Evolutionary conservation across 768 basidiomycete genomes (phyloP).

Genomic region (Naganishia vishniacii): DNA sequence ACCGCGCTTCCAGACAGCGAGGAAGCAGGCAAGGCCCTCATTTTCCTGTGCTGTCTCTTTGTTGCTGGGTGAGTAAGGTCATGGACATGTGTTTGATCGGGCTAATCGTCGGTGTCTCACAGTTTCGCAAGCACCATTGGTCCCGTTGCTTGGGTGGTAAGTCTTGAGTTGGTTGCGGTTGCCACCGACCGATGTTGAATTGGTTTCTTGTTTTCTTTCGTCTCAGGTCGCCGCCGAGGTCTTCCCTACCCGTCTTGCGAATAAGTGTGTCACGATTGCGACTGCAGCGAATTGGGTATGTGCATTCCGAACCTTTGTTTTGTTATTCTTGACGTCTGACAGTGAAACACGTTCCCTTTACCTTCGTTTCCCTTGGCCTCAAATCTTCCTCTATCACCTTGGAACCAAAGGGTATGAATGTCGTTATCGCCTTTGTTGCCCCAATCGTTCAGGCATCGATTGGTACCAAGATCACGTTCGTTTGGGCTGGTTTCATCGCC

Average conservation of each 20-base stretch:
- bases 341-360: too few relatives aligned
- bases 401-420: constrained; percentile 27
- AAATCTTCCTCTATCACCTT: too few relatives aligned
- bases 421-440: constrained; percentile 48
- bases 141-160: constrained; percentile 38
- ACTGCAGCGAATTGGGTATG: constrained; percentile 46
- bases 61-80: constrained; percentile 36
- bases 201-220: constrained; percentile 32
- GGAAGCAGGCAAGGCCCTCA: constrained; percentile 46
- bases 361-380: too few relatives aligned
- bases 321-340: too few relatives aligned
- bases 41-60: constrained; percentile 49
- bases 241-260: constrained; percentile 47
- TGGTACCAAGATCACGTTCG: constrained; percentile 47
- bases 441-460: constrained; percentile 46
- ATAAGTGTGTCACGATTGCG: constrained; percentile 47
- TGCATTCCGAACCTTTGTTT: background rate
- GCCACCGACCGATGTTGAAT: too few relatives aligned
- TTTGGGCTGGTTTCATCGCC: constrained; percentile 46
- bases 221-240: constrained; percentile 43
- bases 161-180: background rate
- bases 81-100: background rate
- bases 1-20: constrained; percentile 39
- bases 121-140: constrained; percentile 45
- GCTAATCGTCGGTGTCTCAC: background rate